Conservation (phyloP, 78 protist species). For the Cavenderia fasciculata region DNA sequence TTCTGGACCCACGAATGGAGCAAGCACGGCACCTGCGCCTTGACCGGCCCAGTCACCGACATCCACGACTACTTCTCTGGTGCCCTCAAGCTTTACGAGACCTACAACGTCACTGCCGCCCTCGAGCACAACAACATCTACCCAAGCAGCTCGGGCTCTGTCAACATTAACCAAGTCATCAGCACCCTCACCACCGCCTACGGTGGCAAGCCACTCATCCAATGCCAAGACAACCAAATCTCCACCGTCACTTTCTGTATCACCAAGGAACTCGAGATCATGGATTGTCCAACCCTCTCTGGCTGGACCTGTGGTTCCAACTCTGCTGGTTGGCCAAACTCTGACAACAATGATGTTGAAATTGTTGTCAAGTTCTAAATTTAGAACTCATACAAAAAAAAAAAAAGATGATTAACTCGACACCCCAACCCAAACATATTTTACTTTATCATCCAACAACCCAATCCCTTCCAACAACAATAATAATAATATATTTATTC, state of each 20-base stretch:
- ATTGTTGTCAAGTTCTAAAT: no score
- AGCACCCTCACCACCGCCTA: not conserved
- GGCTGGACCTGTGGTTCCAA: slow-evolving; percentile 54
- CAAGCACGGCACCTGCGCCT: slow-evolving; percentile 53
- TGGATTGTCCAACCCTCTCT: slow-evolving; percentile 32
- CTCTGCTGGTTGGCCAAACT: no score
- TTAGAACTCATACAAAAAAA: no score
- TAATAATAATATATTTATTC: no score
- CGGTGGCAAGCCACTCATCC: slow-evolving; percentile 18
- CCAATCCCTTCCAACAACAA: no score
- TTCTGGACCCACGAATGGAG: slow-evolving; percentile 70
- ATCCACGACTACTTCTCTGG: slow-evolving; percentile 12
- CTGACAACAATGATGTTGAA: no score
- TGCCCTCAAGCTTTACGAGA: slow-evolving; percentile 24
- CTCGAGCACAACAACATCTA: not conserved
- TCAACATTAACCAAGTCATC: not conserved
- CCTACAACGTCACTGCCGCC: slow-evolving; percentile 34
- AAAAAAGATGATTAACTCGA: no score
- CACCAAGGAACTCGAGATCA: not conserved
- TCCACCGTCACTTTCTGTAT: slow-evolving; percentile 30
- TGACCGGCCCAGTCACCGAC: slow-evolving; percentile 60
- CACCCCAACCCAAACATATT: no score
- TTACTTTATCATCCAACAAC: no score
- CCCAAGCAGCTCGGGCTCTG: not conserved
- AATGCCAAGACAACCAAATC: not conserved